These are phyloP conservation scores for Handroanthus guayacan DNA, from an alignment of 257 asterid species.

Conservation along the genomic window DNA sequence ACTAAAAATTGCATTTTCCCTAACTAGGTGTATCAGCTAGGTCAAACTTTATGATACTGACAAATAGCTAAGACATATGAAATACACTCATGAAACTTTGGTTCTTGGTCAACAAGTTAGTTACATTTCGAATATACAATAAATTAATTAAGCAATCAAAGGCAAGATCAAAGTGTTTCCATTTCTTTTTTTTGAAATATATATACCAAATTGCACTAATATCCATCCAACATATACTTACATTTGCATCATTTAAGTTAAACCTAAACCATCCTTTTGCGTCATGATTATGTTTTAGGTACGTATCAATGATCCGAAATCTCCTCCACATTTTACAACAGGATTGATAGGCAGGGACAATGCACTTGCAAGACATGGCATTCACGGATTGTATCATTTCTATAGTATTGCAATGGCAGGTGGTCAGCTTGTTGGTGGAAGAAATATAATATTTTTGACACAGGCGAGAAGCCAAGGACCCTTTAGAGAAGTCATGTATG, in stretches of 20 bases:
- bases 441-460: slow-evolving; percentile 37
- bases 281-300: slow-evolving; percentile 23
- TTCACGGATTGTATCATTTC: slow-evolving; percentile 47
- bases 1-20: too few species aligned
- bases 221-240: too few species aligned
- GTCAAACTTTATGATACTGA: too few species aligned
- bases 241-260: background rate
- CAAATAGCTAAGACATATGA: too few species aligned
- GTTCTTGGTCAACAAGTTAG: too few species aligned
- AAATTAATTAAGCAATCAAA: too few species aligned
- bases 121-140: background rate
- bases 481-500: slow-evolving; percentile 48
- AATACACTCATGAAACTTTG: too few species aligned
- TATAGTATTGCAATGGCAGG: slow-evolving; percentile 35
- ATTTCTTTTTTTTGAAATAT: too few species aligned
- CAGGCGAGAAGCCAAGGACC: slow-evolving; percentile 41
- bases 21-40: too few species aligned
- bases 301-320: slow-evolving; percentile 34
- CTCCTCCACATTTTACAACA: slow-evolving; percentile 32
- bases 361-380: slow-evolving; percentile 57
- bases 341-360: slow-evolving; percentile 40
- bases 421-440: slow-evolving; percentile 30
- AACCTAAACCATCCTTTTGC: background rate
- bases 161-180: too few species aligned
- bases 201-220: too few species aligned